These are phyloP conservation scores for Exophiala bonariae DNA, from an alignment of 2,329 filamentous ascomycete species.

Conservation along the genomic window DNA sequence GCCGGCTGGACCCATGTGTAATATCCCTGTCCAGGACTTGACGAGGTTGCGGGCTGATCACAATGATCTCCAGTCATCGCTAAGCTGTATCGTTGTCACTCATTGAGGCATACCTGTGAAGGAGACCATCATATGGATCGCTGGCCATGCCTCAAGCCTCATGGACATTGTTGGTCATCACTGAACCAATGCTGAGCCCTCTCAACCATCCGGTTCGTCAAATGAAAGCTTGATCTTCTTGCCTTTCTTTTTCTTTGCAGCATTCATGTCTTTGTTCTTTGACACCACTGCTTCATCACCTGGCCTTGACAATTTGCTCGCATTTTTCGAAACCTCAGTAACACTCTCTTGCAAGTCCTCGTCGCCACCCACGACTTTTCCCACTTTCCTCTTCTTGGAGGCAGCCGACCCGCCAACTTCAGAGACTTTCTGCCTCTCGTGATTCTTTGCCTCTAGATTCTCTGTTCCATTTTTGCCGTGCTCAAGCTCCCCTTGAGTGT, in stretches of 20 bases:
- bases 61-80: too few relatives aligned
- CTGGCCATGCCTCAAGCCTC: too few relatives aligned
- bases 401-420: conserved; percentile 17
- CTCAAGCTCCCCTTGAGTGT: not conserved
- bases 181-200: not conserved
- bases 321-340: not conserved
- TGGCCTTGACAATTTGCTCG: not conserved
- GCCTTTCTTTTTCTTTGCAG: conserved; percentile 21
- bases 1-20: too few relatives aligned
- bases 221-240: conserved; percentile 31
- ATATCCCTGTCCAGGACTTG: too few relatives aligned
- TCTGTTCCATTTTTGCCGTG: not conserved
- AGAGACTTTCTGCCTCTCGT: conserved; percentile 20
- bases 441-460: not conserved
- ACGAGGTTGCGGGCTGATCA: too few relatives aligned
- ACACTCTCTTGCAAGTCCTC: conserved; percentile 6
- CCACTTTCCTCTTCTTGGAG: conserved; percentile 26
- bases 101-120: too few relatives aligned
- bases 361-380: conserved; percentile 23
- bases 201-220: conserved; percentile 24
- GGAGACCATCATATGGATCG: too few relatives aligned
- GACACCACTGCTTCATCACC: conserved; percentile 3
- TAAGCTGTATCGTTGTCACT: too few relatives aligned
- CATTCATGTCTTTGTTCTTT: conserved; percentile 7
- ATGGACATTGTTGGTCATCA: too few relatives aligned